A percentile compares a stretch with the other conserved stretches of the same genome.
Conservation (phyloP, 2,329 filamentous ascomycete species). For the Claviceps purpurea region DNA sequence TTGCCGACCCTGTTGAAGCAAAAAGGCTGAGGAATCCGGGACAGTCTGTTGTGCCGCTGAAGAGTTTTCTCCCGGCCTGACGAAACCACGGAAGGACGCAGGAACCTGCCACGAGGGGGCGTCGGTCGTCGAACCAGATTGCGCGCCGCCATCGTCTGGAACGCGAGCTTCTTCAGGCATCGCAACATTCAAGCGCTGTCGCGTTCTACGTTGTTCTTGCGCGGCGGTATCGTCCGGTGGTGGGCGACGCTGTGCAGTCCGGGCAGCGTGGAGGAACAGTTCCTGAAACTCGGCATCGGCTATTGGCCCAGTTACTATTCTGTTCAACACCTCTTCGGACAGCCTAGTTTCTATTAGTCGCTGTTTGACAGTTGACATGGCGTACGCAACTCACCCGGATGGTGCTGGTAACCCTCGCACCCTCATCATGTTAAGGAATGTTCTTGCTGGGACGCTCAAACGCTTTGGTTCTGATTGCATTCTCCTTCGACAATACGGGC, state of each 20-base stretch:
- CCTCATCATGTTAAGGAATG: conserved; percentile 20
- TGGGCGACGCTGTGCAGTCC: conserved; percentile 13
- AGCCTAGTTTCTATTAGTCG: background rate
- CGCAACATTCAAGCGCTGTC: conserved; percentile 13
- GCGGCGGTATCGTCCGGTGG: conserved; percentile 14
- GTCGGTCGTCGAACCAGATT: background rate
- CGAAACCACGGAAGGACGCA: background rate
- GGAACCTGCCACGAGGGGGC: background rate
- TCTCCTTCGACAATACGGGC: conserved; percentile 51
- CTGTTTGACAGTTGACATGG: background rate
- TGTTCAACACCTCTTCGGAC: conserved; percentile 12
- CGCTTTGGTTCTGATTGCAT: conserved; percentile 35
- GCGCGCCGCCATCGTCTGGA: background rate
- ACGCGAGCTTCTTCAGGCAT: background rate
- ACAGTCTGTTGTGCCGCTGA: background rate
- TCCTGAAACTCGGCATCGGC: conserved; percentile 8
- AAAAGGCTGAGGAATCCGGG: background rate
- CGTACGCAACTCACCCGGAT: conserved; percentile 9
- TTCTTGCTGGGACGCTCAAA: conserved; percentile 9
- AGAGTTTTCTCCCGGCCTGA: background rate
- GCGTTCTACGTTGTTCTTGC: conserved; percentile 17
- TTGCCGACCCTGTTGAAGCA: background rate
- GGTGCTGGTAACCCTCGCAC: conserved; percentile 12
- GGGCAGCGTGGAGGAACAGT: conserved; percentile 7
- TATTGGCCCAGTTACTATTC: conserved; percentile 7